phyloP scores from a whole-genome alignment of 805 yeast genomes.

The Nakazawaea ambrosiae region DNA sequence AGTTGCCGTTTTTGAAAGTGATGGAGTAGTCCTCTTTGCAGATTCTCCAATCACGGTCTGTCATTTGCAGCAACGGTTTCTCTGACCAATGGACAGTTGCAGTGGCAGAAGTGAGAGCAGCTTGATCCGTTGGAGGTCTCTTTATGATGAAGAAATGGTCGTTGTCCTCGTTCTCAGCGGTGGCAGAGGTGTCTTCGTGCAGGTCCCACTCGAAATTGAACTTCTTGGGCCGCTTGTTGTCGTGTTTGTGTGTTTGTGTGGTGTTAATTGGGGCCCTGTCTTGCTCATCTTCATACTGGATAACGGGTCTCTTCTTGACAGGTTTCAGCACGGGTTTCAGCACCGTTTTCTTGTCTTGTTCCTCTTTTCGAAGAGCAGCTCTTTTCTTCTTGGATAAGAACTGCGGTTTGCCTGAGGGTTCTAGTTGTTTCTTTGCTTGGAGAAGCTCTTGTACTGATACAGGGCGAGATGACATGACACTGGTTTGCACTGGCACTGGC shows the following conservation, averaged over 20 bases:
- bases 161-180: slow-evolving; percentile 5
- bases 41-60: slow-evolving; percentile 83
- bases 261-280: background rate
- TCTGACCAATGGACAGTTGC: slow-evolving; percentile 51
- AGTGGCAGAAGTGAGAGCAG: background rate
- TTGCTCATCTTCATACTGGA: background rate
- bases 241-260: background rate
- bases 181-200: slow-evolving; percentile 53
- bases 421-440: slow-evolving; percentile 16
- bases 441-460: slow-evolving; percentile 31
- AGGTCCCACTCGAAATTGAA: slow-evolving; percentile 67
- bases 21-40: slow-evolving; percentile 74
- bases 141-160: slow-evolving; percentile 10
- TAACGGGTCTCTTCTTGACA: background rate
- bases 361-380: slow-evolving; percentile 12
- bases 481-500: too few relatives aligned
- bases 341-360: slow-evolving; percentile 8
- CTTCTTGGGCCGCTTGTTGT: slow-evolving; percentile 19
- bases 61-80: slow-evolving; percentile 61
- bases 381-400: slow-evolving; percentile 44
- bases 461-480: too few relatives aligned
- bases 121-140: slow-evolving; percentile 11
- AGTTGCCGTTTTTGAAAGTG: slow-evolving; percentile 31
- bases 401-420: slow-evolving; percentile 22
- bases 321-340: background rate